phyloP scores from a whole-genome alignment of 192 early-diverging fungal species.

The Backusella tarrabulga region DNA sequence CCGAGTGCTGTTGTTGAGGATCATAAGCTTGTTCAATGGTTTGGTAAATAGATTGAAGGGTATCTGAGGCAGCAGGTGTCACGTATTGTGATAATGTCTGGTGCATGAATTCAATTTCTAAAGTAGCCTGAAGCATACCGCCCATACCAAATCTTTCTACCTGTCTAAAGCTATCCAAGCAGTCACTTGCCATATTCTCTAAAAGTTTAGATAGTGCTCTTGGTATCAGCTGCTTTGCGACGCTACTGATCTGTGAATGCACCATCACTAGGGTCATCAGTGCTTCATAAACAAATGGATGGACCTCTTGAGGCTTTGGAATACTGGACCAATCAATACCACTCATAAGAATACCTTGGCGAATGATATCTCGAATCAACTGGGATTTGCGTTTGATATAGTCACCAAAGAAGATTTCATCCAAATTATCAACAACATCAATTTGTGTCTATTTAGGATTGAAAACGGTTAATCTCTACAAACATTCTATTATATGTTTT shows the following conservation, averaged over 20 bases:
- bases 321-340: conserved; percentile 88
- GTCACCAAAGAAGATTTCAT: conserved; percentile 81
- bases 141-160: conserved; percentile 87
- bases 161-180: conserved; percentile 74
- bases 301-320: conserved; percentile 75
- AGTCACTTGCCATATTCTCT: conserved; percentile 71
- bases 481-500: background rate
- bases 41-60: conserved; percentile 74
- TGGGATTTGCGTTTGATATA: conserved; percentile 79
- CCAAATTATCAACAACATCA: conserved; percentile 73
- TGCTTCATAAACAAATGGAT: conserved; percentile 85
- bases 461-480: background rate
- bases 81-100: conserved; percentile 80
- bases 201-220: conserved; percentile 75
- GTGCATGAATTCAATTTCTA: conserved; percentile 90
- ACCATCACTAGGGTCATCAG: conserved; percentile 84
- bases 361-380: conserved; percentile 68
- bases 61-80: conserved; percentile 58
- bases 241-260: conserved; percentile 86
- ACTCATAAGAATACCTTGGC: conserved; percentile 77
- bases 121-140: conserved; percentile 92
- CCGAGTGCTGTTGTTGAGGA: conserved; percentile 41
- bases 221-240: conserved; percentile 75
- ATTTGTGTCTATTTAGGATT: conserved; percentile 51
- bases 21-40: conserved; percentile 67